These are phyloP conservation scores for Fusarium sp. DNA, from an alignment of 2,329 filamentous ascomycete genomes.

Conservation along the genomic window DNA sequence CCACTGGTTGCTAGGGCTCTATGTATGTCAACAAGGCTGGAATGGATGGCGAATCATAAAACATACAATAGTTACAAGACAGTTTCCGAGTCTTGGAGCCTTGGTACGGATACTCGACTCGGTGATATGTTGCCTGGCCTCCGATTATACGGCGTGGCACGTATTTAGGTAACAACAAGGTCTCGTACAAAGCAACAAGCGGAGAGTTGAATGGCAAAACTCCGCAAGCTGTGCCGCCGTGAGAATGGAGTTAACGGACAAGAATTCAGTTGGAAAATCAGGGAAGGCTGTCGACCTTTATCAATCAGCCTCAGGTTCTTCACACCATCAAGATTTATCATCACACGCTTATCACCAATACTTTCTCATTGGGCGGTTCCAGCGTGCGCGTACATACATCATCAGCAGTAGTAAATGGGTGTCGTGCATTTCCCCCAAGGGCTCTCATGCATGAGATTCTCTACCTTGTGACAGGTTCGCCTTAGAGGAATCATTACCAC, in stretches of 20 bases:
- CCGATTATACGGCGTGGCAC: slow-evolving; percentile 18
- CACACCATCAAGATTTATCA: slow-evolving; percentile 30
- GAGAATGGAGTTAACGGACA: slow-evolving; percentile 14
- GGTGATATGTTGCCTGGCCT: slow-evolving; percentile 8
- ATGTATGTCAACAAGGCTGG: slow-evolving; percentile 35
- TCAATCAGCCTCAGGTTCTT: slow-evolving; percentile 36
- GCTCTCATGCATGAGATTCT: slow-evolving; percentile 33
- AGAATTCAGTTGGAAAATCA: neutral
- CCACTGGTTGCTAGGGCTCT: slow-evolving; percentile 32
- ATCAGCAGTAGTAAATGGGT: slow-evolving; percentile 30
- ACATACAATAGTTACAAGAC: slow-evolving; percentile 17
- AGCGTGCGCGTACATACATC: slow-evolving; percentile 29
- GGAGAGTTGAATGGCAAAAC: slow-evolving; percentile 14
- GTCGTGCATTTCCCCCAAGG: slow-evolving; percentile 36
- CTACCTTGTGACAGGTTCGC: slow-evolving; percentile 38
- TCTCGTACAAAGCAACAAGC: slow-evolving; percentile 4
- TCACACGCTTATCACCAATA: slow-evolving; percentile 24
- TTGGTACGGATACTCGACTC: neutral
- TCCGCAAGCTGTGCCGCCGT: slow-evolving; percentile 23
- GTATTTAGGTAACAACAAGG: slow-evolving; percentile 16
- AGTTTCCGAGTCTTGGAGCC: slow-evolving; percentile 10
- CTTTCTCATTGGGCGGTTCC: slow-evolving; percentile 20
- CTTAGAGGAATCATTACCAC: slow-evolving; percentile 18
- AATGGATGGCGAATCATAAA: slow-evolving; percentile 27
- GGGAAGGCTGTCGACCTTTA: slow-evolving; percentile 28